Base-by-base conservation (phyloP, 2,329 filamentous ascomycete species). In the Penicillium thymicola region DNA sequence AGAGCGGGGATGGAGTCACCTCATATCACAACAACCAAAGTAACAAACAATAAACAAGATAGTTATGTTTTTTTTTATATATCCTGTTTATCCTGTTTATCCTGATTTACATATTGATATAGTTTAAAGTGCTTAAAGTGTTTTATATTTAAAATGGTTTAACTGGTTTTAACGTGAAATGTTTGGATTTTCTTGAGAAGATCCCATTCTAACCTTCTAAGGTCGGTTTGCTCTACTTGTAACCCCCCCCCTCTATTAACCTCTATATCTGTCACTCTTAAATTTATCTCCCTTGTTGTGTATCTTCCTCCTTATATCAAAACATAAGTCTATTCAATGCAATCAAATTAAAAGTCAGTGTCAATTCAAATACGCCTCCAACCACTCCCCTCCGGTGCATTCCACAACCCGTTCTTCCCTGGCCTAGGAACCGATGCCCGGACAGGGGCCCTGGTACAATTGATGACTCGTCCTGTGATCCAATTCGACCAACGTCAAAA, bases 1-100 rank as follows among this genome's bases (percentile, higher is more conserved):
- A 57, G 59, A 61, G 62, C 62, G 62, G 62, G 60, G 60, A 64
- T 61, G 62, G 62, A 63, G 62, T 64, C 63, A 65, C 63, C 63
- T 63, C 63, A 65, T 62, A 62, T 64, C 59, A 59, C 59, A 57
- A 53, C 57, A 50, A 32, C 42, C 43, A 44, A 41, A 51, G 48
- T 53, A 51, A 54, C 57, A 40, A 53, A 21, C 21, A 21, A 21
- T 21, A 21, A 21, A 21, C 21, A 21, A 21, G 21, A 21, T 21
- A 21, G 21, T 2, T 21, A 21, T 34, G 32, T 14, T 30, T 30
- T 30, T 30, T 34, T 34, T 16, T 34, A 0, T 13, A 6, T 34
- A 41, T 23, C 14, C 3, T 27, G 27, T n/a, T n/a, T 11, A 23
- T 36, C 4, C 2, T 3, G 1, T 1, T 32, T 11, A 23, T 36